Base-by-base conservation (phyloP, 441 rosid species). In the Mallotus japonicus region DNA sequence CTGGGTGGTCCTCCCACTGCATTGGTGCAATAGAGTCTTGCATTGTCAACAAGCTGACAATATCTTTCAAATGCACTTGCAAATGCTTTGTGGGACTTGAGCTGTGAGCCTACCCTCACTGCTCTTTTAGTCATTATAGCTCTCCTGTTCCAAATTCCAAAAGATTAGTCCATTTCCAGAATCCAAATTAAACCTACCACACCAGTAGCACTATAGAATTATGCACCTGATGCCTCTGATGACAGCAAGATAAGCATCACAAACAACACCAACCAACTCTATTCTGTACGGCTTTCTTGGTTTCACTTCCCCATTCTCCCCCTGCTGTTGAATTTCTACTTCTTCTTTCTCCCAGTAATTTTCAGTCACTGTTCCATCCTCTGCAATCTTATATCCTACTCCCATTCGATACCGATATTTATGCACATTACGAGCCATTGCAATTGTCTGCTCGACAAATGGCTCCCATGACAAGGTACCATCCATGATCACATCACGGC, bases 401-500 rank as follows among this genome's bases (percentile, higher is more conserved):
- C 95, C 99, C 97, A 92, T 94, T 34, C 95, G 75, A 71, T 92
- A 94, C 10, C 85, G 85, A 6, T 71, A 57, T 63, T 75, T 83
- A 62, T 94, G 99, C 34, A 92, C 93, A 16, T 90, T 83, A n/a
- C 97, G 85, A 1, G 86, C 97, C 99, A 94, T 94, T 17, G 81
- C 82, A 10, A 94, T 85, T 0, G 83, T 92, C 70, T 92, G 97
- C 68, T 85, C 88, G 0, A 94, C 92, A 8, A 90, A 92, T 22
- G 97, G 99, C 76, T 80, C 97, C 97, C 99, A 94, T 20, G 97
- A 87, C n/a, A 94, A 73, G 1, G 99, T 94, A 0, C 97, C 94
- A 22, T 94, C 99, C 99, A 94, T 85, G 65, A 92, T 87, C 79
- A 94, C 93, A 72, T 94, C 99, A n/a, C 99, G 81, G 19, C 99